These are phyloP conservation scores for Pseudocercospora pini-densiflorae DNA, from an alignment of 2,329 filamentous ascomycete species.

Conservation along the genomic window DNA sequence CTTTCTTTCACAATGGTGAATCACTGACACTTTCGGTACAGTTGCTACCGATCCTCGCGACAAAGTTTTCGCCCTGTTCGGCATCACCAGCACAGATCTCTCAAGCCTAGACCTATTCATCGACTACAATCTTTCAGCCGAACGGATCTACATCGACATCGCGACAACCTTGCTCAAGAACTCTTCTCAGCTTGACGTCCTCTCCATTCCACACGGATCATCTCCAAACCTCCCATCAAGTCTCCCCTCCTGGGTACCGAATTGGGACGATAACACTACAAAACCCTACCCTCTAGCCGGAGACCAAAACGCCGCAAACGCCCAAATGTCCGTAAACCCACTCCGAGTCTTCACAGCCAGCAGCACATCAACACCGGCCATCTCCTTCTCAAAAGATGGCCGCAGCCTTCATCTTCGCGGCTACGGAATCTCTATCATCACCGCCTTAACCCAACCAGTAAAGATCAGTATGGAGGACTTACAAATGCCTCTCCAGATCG, in stretches of 20 bases:
- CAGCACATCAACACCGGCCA: background rate
- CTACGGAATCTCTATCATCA: background rate
- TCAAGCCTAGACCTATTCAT: background rate
- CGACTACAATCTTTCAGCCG: background rate
- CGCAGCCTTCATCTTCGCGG: constrained; percentile 4
- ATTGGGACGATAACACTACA: constrained; percentile 7
- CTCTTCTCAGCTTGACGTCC: background rate
- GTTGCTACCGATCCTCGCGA: constrained; percentile 16
- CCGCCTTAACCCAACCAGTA: background rate
- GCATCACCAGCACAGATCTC: constrained; percentile 1
- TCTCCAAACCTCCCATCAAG: background rate
- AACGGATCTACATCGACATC: background rate
- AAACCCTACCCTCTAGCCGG: constrained; percentile 11
- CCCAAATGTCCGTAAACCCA: background rate
- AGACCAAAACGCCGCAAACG: constrained; percentile 13
- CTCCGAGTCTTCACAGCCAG: constrained; percentile 6
- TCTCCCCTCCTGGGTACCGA: constrained; percentile 13
- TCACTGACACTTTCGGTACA: background rate
- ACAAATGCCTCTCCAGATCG: background rate
- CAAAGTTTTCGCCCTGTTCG: constrained; percentile 17
- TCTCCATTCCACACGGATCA: background rate
- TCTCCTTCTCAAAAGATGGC: background rate
- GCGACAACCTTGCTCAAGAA: background rate
- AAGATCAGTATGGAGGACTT: background rate
- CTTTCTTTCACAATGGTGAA: background rate